A percentile compares a stretch with the other conserved stretches of the same genome.
Evolutionary conservation across 1,284 basidiomycete species (phyloP).

Genomic region (Cronartium ribicola): DNA sequence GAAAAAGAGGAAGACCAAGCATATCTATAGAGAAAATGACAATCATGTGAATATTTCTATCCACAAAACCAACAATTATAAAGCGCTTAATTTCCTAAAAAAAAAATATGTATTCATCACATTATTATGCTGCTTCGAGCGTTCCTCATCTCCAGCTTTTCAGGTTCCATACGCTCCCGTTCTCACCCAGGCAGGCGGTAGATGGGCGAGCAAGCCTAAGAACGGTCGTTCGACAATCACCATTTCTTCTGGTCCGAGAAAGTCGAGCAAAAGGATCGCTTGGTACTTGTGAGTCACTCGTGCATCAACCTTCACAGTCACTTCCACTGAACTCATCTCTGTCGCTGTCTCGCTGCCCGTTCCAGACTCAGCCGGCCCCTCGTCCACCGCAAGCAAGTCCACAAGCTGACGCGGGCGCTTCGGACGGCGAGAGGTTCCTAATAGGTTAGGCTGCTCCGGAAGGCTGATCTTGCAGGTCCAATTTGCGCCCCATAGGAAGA

Average conservation of each 20-base stretch:
- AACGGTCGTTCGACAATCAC: conserved; percentile 27
- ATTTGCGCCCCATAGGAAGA: conserved; percentile 8
- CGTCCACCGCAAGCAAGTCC: background rate
- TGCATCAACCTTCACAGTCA: background rate
- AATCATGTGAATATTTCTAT: too few relatives aligned
- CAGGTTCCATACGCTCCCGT: conserved; percentile 20
- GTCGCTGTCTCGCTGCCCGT: background rate
- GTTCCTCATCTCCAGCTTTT: background rate
- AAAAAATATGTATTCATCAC: too few relatives aligned
- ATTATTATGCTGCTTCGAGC: too few relatives aligned
- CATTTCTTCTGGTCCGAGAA: background rate
- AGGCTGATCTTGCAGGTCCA: conserved; percentile 15
- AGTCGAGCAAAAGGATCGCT: background rate
- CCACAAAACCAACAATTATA: too few relatives aligned
- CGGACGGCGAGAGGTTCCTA: background rate
- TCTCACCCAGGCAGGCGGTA: conserved; percentile 11
- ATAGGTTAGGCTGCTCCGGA: background rate
- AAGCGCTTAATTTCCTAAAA: too few relatives aligned
- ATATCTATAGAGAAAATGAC: too few relatives aligned
- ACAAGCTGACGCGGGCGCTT: background rate
- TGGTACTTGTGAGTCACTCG: conserved; percentile 20
- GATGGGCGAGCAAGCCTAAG: conserved; percentile 5
- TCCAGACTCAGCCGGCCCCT: background rate
- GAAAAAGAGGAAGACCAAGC: too few relatives aligned
- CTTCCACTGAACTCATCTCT: background rate